Evolutionary conservation across 2,329 filamentous ascomycete species (phyloP), one percentile per base, ranked within the genome.

Genomic region (Cladosporium sp.): DNA sequence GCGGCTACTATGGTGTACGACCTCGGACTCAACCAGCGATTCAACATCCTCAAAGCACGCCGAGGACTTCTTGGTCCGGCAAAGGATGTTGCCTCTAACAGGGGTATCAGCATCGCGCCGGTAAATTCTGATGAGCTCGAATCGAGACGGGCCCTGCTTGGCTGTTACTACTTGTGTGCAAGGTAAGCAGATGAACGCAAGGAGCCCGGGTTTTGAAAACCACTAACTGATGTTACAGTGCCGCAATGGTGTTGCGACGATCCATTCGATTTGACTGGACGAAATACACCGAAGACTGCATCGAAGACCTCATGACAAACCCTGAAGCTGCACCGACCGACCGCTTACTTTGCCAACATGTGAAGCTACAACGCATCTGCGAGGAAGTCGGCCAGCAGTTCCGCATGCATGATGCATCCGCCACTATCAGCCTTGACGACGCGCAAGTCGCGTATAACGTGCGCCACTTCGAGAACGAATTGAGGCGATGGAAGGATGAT

Each of bases 1-100:
- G 90, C 91, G 2, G 89, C 89, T 58, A 86, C 92, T 71, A 92
- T 96, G 88, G 90, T 90, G 30, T 88, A 96, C 64, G 92, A 96
- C 71, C 85, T 96, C 38, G 92, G 92, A 0, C 85, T 96, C 7
- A 91, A 89, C 18, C 85, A 86, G 68, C 81, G 83, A 70, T 76
- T 78, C 68, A 74, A 81, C 71, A n/a, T 80, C 73, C 71, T 72
- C 21, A 75, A 71, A 69, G 72, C 72, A 18, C 75, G 71, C 69
- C 71, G 68, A 76, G 78, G 72, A 1, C 74, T 78, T 52, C 72
- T 72, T 30, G 74, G 74, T 7, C 78, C 44, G 71, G 78, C 71
- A 67, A 75, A 62, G 58, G 76, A 71, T 70, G 75, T 67, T 71
- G 71, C 71, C 47, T 72, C 74, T 59, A 75, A 73, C 18, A 52